A percentile compares a stretch with the other conserved stretches of the same genome.
phyloP scores from a whole-genome alignment of 139 green algal genomes.

The Volvox reticuliferus region DNA sequence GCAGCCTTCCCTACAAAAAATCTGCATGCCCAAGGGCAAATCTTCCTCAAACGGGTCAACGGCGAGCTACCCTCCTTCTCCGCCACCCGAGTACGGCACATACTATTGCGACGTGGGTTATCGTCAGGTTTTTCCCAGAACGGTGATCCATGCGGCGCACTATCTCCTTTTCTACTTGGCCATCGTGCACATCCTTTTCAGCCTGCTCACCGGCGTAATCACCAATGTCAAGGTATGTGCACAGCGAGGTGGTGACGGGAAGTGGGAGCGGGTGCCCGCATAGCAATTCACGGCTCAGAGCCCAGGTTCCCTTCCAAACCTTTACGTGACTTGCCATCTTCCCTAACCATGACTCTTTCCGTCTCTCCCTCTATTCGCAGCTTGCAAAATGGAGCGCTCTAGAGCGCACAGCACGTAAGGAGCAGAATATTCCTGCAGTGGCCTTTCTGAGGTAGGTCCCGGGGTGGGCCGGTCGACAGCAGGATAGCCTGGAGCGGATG shows the following conservation, averaged over 20 bases:
- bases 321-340: neutral
- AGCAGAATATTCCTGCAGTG: slow-evolving; percentile 34
- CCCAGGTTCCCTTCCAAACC: too few species aligned
- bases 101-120: neutral
- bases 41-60: neutral
- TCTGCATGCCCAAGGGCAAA: neutral
- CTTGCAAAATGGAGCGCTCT: slow-evolving; percentile 27
- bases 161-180: slow-evolving; percentile 55
- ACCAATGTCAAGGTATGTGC: slow-evolving; percentile 31
- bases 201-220: slow-evolving; percentile 41
- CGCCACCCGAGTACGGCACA: slow-evolving; percentile 7
- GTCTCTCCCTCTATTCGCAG: neutral
- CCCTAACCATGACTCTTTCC: too few species aligned
- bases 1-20: slow-evolving; percentile 35
- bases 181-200: slow-evolving; percentile 51
- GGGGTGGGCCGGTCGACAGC: neutral
- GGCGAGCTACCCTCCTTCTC: neutral
- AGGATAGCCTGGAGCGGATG: too few species aligned
- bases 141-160: slow-evolving; percentile 33
- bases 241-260: neutral
- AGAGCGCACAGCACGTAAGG: slow-evolving; percentile 40
- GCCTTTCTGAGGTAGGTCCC: slow-evolving; percentile 13
- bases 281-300: too few species aligned
- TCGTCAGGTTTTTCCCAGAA: slow-evolving; percentile 34
- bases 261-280: too few species aligned